Evolutionary conservation across 176 grass and related monocot genomes (phyloP).

Genomic region (Triticum dicoccoides): DNA sequence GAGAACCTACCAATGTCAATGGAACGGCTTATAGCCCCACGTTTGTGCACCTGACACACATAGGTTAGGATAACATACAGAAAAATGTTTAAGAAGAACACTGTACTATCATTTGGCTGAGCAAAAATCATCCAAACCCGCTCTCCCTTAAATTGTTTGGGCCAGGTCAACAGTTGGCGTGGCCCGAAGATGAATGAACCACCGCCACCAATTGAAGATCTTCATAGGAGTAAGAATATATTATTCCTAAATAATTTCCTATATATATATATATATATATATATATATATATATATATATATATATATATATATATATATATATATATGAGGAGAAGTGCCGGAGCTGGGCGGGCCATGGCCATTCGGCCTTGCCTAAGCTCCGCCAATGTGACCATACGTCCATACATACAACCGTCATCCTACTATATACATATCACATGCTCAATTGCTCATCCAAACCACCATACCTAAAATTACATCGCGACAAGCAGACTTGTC

Average conservation of each 20-base stretch:
- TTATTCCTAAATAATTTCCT: neutral
- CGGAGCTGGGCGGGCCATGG: too few species aligned
- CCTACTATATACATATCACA: neutral
- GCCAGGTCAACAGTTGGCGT: too few species aligned
- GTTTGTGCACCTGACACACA: conserved; percentile 80
- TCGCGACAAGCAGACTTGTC: neutral
- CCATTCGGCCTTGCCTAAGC: too few species aligned
- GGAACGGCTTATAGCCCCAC: conserved; percentile 88
- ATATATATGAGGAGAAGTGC: neutral
- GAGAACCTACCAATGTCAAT: conserved; percentile 82
- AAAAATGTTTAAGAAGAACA: neutral
- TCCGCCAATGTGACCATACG: neutral
- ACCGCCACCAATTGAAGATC: too few species aligned
- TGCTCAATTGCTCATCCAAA: neutral
- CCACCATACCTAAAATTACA: neutral
- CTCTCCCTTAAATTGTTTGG: too few species aligned
- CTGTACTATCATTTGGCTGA: too few species aligned
- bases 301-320: neutral
- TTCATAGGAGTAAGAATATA: too few species aligned
- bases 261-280: neutral
- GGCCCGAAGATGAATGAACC: too few species aligned
- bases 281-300: too few species aligned
- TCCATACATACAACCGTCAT: neutral
- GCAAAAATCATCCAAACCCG: too few species aligned
- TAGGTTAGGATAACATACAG: conserved; percentile 24